Evolutionary conservation across 306 rosid genomes (phyloP), one percentile per base, ranked within the genome.

Genomic region (Dalbergia oliveri): DNA sequence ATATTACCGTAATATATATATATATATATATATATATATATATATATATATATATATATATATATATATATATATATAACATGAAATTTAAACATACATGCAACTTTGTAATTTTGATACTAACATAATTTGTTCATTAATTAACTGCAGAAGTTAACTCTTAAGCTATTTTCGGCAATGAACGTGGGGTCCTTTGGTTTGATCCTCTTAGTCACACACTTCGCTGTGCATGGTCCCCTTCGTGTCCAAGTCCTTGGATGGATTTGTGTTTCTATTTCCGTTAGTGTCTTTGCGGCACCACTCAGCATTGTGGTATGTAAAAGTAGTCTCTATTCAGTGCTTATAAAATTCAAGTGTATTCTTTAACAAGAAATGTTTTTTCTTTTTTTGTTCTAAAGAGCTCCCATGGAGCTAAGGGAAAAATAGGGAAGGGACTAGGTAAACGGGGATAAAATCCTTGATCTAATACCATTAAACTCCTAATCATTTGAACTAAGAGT

Each of bases 221-320:
- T 88, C 12, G 85, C 80, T 0, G 69, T 88, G 12, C 87, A 77
- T 14, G 82, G 60, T 62, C 11, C 73, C 0, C 65, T 80, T 14
- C 90, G 88, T 3, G 92, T 87, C 16, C 78, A 84, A 76, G 89
- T 90, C 33, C 69, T 96, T 14, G 98, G 98, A 11, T 93, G 97
- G 99, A 79, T 93, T 11, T 90, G 95, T 83, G 99, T 91, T 14
- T 64, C 83, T 5, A 44, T 91, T 53, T 82, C 97, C 0, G 86
- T 91, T 2, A 56, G 86, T 71, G 99, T 93, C 5, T 96, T 96
- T 63, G 98, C 93, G 2, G 93, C 97, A 11, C 99, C 98, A 39
- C 82, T 96, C 5, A 89, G 88, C 87, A 89, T 93, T 72, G 72
- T 96, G 97, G 98, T 94, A 39, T 66, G 88, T 66, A 1, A 13